Conservation (phyloP, 768 basidiomycete species). For the Suillus spraguei region DNA sequence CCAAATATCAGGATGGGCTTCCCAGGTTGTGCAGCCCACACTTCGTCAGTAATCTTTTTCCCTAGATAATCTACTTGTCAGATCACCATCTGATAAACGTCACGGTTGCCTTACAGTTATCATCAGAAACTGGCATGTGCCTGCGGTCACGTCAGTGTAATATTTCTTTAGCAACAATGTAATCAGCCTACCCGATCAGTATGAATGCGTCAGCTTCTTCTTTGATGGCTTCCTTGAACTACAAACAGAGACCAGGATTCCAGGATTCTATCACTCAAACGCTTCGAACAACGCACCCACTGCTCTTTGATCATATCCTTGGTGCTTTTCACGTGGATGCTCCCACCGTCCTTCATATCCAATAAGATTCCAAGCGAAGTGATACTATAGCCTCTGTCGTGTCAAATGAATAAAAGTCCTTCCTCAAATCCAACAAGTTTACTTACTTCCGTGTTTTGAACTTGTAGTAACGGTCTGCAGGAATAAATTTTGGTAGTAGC, state of each 20-base stretch:
- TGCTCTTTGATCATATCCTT: constrained; percentile 74
- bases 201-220: constrained; percentile 86
- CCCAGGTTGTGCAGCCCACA: constrained; percentile 62
- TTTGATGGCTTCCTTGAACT: constrained; percentile 78
- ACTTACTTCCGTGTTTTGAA: constrained; percentile 74
- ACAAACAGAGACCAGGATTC: constrained; percentile 6
- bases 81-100: neutral
- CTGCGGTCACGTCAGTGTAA: constrained; percentile 35
- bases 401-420: neutral
- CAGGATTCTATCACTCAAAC: too few species aligned
- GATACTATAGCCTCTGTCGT: constrained; percentile 60
- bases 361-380: constrained; percentile 82
- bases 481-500: constrained; percentile 29
- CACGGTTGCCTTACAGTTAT: constrained; percentile 54
- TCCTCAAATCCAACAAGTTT: neutral
- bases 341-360: constrained; percentile 71
- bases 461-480: constrained; percentile 60
- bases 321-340: constrained; percentile 76
- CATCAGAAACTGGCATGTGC: constrained; percentile 81
- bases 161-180: neutral
- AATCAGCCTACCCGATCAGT: constrained; percentile 55
- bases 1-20: constrained; percentile 87
- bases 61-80: constrained; percentile 41
- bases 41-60: too few species aligned
- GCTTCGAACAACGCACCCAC: constrained; percentile 52